Evolutionary conservation across 768 basidiomycete genomes (phyloP), one percentile per base, ranked within the genome.

Genomic region (Mycena galericulata): DNA sequence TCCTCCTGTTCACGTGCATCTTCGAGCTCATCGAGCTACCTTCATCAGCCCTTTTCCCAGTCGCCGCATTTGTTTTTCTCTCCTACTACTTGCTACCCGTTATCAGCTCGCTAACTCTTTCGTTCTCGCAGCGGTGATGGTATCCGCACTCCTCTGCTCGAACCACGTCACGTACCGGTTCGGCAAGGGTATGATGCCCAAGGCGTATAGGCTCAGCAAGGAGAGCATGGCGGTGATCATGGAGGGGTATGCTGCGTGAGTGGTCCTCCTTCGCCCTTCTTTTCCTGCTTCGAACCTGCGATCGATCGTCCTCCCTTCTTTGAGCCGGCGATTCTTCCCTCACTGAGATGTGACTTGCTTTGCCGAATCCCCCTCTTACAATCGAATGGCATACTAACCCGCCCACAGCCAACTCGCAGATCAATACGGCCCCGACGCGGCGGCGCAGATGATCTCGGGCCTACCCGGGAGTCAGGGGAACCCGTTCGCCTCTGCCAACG

Each of bases 161-260:
- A 93, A 93, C 79, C 93, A 95, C 72, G 88, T 95, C 78, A 94
- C 93, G 46, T 94, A 94, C 74, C 82, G 93, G 46, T 95, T 95
- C 77, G 93, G 93, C 0, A 95, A 95, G 81, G 94, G 94, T 53
- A 89, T 95, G 89, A 94, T 92, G 86, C 94, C 93, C 32, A 91
- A 92, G 82, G 88, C 90, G 29, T 95, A 96, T 75, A 83, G 92
- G 43, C 82, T 95, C 38, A 89, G 90, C 76, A 79, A 88, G 82
- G 86, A 82, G 68, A 88, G 86, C 57, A 92, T 95, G 89, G 92
- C 90, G 0, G 87, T 91, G 36, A 92, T 96, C 76, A 90, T 95
- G 90, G 93, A 96, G 65, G 89, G 89, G 65, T 95, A 93, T 76
- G 92, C 92, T 18, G 90, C 83, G 92, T 94, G 62, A 24, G 84